Evolutionary conservation across 139 green algal genomes (phyloP).

Genomic region (Astrephomene gubernaculifera): DNA sequence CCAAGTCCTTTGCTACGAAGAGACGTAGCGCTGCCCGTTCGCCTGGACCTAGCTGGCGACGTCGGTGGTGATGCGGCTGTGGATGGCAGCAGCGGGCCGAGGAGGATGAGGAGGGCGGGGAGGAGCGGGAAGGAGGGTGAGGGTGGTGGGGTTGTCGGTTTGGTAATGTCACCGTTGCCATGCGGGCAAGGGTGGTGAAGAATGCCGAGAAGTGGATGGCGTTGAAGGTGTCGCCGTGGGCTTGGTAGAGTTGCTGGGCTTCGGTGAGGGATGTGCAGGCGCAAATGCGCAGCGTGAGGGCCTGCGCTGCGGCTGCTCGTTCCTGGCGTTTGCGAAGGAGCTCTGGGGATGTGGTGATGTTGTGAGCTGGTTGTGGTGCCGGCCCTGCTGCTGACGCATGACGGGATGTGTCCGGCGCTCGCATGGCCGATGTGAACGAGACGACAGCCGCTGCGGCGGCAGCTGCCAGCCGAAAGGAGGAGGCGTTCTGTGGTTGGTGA

Average conservation of each 20-base stretch:
- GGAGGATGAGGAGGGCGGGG: background rate
- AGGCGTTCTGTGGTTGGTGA: too few species aligned
- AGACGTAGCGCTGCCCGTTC: background rate
- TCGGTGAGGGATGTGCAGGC: background rate
- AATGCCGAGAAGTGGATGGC: slow-evolving; percentile 36
- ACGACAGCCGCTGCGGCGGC: too few species aligned
- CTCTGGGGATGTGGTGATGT: background rate
- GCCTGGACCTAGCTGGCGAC: background rate
- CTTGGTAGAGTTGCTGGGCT: background rate
- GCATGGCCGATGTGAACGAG: too few species aligned
- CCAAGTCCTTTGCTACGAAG: background rate
- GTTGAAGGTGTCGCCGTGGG: background rate
- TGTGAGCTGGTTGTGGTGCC: background rate
- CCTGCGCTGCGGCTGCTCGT: background rate
- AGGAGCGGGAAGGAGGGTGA: background rate
- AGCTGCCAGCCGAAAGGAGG: too few species aligned
- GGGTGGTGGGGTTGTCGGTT: background rate
- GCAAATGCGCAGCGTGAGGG: background rate
- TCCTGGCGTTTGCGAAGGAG: background rate
- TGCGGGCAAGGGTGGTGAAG: background rate
- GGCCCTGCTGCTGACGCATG: too few species aligned
- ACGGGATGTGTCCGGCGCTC: too few species aligned
- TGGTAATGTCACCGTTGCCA: background rate
- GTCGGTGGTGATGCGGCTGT: background rate
- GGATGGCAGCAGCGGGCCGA: background rate